Percentiles rank a stretch among this genome's conserved stretches.
phyloP scores from a whole-genome alignment of 2,329 filamentous ascomycete genomes.

The Neonectria neomacrospora region DNA sequence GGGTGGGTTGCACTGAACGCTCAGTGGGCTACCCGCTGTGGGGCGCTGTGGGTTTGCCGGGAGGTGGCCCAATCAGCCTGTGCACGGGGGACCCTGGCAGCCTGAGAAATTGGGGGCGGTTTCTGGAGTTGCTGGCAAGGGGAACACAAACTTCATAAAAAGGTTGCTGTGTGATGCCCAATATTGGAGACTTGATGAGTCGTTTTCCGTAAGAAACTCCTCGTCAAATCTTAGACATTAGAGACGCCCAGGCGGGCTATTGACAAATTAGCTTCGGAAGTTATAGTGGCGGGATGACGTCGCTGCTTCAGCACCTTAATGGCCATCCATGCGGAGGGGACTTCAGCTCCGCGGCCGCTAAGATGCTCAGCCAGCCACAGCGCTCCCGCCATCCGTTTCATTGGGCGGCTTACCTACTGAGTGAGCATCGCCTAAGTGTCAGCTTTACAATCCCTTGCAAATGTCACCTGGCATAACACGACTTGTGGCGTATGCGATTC shows the following conservation, averaged over 20 bases:
- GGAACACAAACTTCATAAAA: neutral
- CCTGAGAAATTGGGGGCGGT: slow-evolving; percentile 1
- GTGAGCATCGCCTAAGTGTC: neutral
- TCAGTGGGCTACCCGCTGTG: slow-evolving; percentile 8
- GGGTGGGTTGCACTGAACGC: neutral
- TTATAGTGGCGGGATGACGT: slow-evolving; percentile 3
- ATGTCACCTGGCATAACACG: neutral
- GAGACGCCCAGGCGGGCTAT: neutral
- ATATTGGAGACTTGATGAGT: neutral
- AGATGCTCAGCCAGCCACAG: slow-evolving; percentile 35
- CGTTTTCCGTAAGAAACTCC: neutral
- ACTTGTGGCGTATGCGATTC: neutral
- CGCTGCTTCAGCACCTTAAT: neutral
- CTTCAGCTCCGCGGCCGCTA: slow-evolving; percentile 51
- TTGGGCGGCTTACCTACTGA: neutral
- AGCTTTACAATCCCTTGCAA: neutral
- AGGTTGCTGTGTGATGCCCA: neutral
- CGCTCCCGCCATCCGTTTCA: neutral
- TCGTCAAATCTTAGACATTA: neutral
- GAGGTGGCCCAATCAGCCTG: neutral
- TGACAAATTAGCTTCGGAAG: neutral
- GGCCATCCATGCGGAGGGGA: slow-evolving; percentile 35
- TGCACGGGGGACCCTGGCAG: neutral
- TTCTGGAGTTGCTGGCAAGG: neutral
- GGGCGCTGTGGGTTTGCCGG: neutral